Conservation (phyloP, 306 rosid species). For the Pyrus betulifolia region DNA sequence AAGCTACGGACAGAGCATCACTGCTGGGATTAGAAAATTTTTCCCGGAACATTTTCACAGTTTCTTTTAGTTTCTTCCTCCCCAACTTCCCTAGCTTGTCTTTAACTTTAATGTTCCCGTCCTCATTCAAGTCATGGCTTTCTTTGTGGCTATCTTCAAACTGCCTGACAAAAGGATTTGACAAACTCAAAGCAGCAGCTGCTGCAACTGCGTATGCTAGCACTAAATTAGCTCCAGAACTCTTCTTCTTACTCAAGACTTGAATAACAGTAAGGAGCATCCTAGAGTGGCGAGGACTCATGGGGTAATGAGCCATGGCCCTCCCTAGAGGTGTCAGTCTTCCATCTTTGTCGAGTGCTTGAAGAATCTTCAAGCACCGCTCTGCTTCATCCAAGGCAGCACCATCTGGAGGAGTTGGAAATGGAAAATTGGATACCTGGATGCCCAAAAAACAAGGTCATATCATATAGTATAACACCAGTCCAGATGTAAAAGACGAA, state of each 20-base stretch:
- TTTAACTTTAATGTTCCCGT: slow-evolving; percentile 25
- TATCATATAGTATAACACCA: not conserved
- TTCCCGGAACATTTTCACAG: slow-evolving; percentile 48
- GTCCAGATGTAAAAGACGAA: not conserved
- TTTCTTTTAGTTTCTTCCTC: slow-evolving; percentile 63
- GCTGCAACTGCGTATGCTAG: slow-evolving; percentile 76
- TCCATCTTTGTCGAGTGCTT: slow-evolving; percentile 68
- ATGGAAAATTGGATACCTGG: slow-evolving; percentile 78
- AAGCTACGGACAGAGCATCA: slow-evolving; percentile 68
- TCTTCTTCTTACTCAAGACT: slow-evolving; percentile 39
- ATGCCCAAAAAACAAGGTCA: not conserved
- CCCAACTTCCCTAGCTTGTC: slow-evolving; percentile 42
- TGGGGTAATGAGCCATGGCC: slow-evolving; percentile 81
- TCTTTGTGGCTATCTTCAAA: slow-evolving; percentile 49
- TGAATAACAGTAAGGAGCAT: slow-evolving; percentile 75
- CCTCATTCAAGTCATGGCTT: slow-evolving; percentile 28
- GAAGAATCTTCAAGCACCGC: slow-evolving; percentile 76
- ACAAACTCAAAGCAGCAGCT: slow-evolving; percentile 82
- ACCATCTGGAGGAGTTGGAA: slow-evolving; percentile 78
- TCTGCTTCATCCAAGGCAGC: slow-evolving; percentile 65
- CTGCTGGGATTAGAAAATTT: slow-evolving; percentile 62
- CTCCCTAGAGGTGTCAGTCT: slow-evolving; percentile 63
- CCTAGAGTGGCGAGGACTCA: slow-evolving; percentile 96
- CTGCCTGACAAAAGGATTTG: slow-evolving; percentile 64
- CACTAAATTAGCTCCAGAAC: slow-evolving; percentile 44